Conservation (phyloP, 2,329 filamentous ascomycete genomes). For the Colletotrichum neosansevieriae region DNA sequence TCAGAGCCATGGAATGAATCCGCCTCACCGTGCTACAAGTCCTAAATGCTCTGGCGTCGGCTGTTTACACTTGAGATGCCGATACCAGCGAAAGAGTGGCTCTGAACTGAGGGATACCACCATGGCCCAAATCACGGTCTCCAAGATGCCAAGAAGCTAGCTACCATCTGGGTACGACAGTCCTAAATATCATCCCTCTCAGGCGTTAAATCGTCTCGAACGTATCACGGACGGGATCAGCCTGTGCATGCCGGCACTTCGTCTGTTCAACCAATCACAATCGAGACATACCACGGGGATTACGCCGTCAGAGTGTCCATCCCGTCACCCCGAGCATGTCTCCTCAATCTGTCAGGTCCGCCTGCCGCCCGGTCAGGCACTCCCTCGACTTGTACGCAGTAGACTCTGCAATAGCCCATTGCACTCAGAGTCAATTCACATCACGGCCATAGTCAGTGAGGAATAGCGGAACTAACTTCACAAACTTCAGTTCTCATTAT, state of each 20-base stretch:
- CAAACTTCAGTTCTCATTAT: not conserved
- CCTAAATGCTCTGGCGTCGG: not conserved
- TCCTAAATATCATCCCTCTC: not conserved
- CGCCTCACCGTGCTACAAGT: not conserved
- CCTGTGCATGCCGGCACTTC: conserved; percentile 26
- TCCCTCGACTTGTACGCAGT: not conserved
- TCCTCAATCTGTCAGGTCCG: conserved; percentile 12
- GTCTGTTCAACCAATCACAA: conserved; percentile 25
- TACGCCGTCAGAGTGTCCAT: conserved; percentile 21
- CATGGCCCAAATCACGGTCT: not conserved
- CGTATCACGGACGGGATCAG: conserved; percentile 16
- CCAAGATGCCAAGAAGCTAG: conserved; percentile 1
- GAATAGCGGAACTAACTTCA: not conserved
- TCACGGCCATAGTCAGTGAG: not conserved
- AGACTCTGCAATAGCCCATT: not conserved
- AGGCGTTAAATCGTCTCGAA: conserved; percentile 19
- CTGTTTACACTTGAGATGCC: not conserved
- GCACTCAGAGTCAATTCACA: not conserved
- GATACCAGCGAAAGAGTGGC: conserved; percentile 10
- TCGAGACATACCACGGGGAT: conserved; percentile 10
- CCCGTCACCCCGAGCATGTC: conserved; percentile 22
- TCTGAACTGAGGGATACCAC: not conserved
- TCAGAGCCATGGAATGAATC: conserved; percentile 1
- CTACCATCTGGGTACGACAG: not conserved
- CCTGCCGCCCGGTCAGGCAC: conserved; percentile 16